A percentile compares a stretch with the other conserved stretches of the same genome.
These are phyloP conservation scores for Friedmanniomyces simplex DNA, from an alignment of 495 filamentous ascomycete species.

Conservation along the genomic window DNA sequence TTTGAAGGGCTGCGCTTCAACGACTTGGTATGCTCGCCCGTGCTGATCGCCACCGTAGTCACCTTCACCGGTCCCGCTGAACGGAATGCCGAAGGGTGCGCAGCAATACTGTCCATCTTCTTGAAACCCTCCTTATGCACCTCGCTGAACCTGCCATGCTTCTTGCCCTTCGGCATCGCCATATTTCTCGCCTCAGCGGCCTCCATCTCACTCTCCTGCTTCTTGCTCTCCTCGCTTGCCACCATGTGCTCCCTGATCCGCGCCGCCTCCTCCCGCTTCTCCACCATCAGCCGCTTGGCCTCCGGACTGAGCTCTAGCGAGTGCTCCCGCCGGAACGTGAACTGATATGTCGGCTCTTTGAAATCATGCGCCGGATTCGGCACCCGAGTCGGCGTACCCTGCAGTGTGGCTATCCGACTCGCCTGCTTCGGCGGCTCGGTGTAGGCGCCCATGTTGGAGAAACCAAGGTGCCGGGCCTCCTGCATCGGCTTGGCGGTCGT, in stretches of 20 bases:
- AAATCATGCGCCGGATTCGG: slow-evolving; percentile 12
- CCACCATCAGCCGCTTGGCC: slow-evolving; percentile 68
- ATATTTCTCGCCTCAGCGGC: slow-evolving; percentile 51
- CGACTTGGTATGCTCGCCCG: slow-evolving; percentile 33
- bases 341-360: slow-evolving; percentile 59
- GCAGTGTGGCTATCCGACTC: slow-evolving; percentile 15
- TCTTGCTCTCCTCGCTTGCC: slow-evolving; percentile 22
- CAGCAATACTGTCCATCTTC: slow-evolving; percentile 92
- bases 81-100: slow-evolving; percentile 70
- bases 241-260: slow-evolving; percentile 56
- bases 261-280: slow-evolving; percentile 56
- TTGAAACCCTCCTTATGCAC: slow-evolving; percentile 79
- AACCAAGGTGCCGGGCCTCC: slow-evolving; percentile 33
- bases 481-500: slow-evolving; percentile 29
- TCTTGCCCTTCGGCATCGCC: slow-evolving; percentile 65
- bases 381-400: slow-evolving; percentile 27
- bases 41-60: slow-evolving; percentile 11
- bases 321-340: slow-evolving; percentile 51
- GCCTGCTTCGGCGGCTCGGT: slow-evolving; percentile 30
- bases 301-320: slow-evolving; percentile 56
- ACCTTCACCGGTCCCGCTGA: slow-evolving; percentile 36
- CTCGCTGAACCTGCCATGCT: slow-evolving; percentile 59
- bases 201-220: slow-evolving; percentile 22
- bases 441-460: slow-evolving; percentile 25
- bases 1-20: slow-evolving; percentile 69